Conservation (phyloP, 345 rosid genomes). For the Hirschfeldia incana region DNA sequence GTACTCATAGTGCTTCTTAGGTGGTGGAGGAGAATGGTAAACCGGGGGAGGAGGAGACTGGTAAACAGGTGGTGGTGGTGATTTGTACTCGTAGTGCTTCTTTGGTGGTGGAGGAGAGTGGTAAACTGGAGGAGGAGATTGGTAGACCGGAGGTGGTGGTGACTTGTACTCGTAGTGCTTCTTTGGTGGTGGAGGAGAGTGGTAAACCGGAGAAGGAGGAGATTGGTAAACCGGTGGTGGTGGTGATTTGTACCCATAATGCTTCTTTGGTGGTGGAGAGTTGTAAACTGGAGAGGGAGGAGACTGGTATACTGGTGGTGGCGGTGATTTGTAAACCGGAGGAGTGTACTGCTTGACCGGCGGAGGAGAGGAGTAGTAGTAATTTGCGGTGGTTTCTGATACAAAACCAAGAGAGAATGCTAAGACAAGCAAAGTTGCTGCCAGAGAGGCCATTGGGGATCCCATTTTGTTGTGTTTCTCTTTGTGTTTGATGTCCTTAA, state of each 20-base stretch:
- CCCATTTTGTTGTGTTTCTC: conserved; percentile 40
- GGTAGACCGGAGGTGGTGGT: conserved; percentile 31
- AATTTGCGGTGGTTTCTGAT: conserved; percentile 41
- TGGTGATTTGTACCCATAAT: conserved; percentile 24
- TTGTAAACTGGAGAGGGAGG: conserved; percentile 24
- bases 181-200: conserved; percentile 33
- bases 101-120: conserved; percentile 26
- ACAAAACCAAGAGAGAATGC: conserved; percentile 52
- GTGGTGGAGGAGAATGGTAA: conserved; percentile 12
- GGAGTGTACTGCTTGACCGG: conserved; percentile 42
- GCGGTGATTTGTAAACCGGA: conserved; percentile 27
- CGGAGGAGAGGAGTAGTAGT: conserved; percentile 46
- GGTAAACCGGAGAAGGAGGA: conserved; percentile 34
- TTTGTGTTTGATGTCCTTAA: conserved; percentile 39
- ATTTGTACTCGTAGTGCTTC: conserved; percentile 23
- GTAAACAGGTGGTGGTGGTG: conserved; percentile 34
- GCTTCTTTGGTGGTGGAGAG: conserved; percentile 2
- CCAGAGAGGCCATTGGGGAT: conserved; percentile 51
- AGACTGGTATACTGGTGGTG: conserved; percentile 28
- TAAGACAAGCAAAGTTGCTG: conserved; percentile 49
- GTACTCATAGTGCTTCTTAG: conserved; percentile 15
- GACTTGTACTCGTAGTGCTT: conserved; percentile 24
- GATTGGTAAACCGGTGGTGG: conserved; percentile 23
- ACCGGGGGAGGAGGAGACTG: conserved; percentile 27
- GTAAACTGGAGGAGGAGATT: conserved; percentile 20